A percentile compares a stretch with the other conserved stretches of the same genome.
Evolutionary conservation across 257 asterid genomes (phyloP).

Genomic region (Lycium ferocissimum): DNA sequence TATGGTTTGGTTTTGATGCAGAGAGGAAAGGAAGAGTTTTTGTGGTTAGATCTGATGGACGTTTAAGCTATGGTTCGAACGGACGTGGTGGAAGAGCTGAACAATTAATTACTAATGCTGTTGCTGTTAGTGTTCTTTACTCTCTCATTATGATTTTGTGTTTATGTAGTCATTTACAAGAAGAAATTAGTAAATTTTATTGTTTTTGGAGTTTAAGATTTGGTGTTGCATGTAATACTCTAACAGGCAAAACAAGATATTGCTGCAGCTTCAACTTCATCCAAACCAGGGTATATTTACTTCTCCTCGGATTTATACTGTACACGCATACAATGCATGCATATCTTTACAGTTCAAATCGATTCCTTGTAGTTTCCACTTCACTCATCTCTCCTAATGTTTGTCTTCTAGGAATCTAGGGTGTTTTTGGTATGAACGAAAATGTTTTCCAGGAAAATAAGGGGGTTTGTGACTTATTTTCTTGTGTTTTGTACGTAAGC

Average conservation of each 20-base stretch:
- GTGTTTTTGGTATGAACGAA: too few species aligned
- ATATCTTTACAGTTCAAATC: not conserved
- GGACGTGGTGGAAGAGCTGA: slow-evolving; percentile 39
- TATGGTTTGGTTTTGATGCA: slow-evolving; percentile 34
- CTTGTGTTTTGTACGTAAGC: too few species aligned
- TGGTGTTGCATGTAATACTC: not conserved
- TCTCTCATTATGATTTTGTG: not conserved
- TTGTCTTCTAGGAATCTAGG: not conserved
- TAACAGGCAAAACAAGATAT: slow-evolving; percentile 56
- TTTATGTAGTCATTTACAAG: not conserved
- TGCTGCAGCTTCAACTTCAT: slow-evolving; percentile 51
- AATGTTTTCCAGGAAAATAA: too few species aligned
- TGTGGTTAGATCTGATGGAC: slow-evolving; percentile 51
- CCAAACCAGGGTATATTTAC: slow-evolving; percentile 67
- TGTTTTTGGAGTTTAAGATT: not conserved
- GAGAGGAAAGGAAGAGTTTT: slow-evolving; percentile 53
- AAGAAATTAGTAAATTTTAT: not conserved
- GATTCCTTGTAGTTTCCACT: slow-evolving; percentile 9
- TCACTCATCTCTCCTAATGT: slow-evolving; percentile 10
- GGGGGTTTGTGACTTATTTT: too few species aligned
- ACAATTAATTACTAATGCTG: slow-evolving; percentile 54
- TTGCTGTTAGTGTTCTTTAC: slow-evolving; percentile 52
- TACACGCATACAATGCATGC: not conserved
- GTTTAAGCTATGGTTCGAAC: slow-evolving; percentile 44
- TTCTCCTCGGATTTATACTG: slow-evolving; percentile 1